A percentile compares a stretch with the other conserved stretches of the same genome.
These are phyloP conservation scores for Fusarium sp. DNA, from an alignment of 2,329 filamentous ascomycete species.

Conservation along the genomic window DNA sequence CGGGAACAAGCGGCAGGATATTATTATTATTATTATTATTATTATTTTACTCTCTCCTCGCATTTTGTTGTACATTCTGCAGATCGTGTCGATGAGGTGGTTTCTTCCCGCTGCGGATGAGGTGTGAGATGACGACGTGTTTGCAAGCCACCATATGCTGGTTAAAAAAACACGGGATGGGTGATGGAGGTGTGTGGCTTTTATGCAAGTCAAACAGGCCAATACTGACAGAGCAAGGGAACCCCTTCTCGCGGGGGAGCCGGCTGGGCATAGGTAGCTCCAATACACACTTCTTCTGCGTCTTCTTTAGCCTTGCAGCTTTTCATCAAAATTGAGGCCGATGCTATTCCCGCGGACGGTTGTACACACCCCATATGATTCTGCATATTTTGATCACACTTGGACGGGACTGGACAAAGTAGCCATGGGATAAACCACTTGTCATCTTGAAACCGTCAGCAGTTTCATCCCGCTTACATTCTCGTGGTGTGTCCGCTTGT, in stretches of 20 bases:
- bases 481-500: not conserved
- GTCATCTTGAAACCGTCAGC: not conserved
- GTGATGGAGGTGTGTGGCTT: not conserved
- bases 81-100: not conserved
- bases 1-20: not conserved
- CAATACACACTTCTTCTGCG: not conserved
- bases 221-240: not conserved
- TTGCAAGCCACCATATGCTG: not conserved
- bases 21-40: too few relatives aligned
- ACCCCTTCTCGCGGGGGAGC: not conserved
- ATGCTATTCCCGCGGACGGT: not conserved
- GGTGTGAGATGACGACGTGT: not conserved
- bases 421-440: not conserved
- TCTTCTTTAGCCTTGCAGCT: not conserved
- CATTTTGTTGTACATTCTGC: not conserved
- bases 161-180: not conserved
- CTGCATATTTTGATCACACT: not conserved
- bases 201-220: not conserved
- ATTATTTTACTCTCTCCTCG: not conserved
- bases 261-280: not conserved
- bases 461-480: not conserved
- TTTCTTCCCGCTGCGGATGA: not conserved
- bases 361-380: not conserved
- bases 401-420: not conserved
- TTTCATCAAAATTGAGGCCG: not conserved